Conservation (phyloP, 148 eudicot genomes). For the Heliosperma pusillum region DNA sequence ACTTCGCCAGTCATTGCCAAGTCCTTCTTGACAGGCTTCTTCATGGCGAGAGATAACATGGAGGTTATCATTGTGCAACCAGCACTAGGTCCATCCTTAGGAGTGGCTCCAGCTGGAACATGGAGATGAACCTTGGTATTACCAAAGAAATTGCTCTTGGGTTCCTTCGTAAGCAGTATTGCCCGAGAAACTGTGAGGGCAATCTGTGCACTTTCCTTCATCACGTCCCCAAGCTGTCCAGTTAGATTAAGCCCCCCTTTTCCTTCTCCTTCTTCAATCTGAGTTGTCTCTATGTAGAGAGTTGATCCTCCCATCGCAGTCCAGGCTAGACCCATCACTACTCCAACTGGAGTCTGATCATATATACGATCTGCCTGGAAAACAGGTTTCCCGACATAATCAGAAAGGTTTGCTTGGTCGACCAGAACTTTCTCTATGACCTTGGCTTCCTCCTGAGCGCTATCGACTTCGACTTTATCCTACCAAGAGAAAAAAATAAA, state of each 20-base stretch:
- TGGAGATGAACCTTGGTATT: slow-evolving; percentile 88
- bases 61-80: slow-evolving; percentile 99
- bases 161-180: slow-evolving; percentile 58
- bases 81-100: slow-evolving; percentile 99
- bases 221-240: slow-evolving; percentile 98
- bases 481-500: slow-evolving; percentile 23
- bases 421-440: slow-evolving; percentile 57
- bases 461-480: slow-evolving; percentile 41
- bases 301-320: slow-evolving; percentile 99
- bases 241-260: slow-evolving; percentile 83
- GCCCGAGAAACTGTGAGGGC: slow-evolving; percentile 86
- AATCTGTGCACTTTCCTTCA: slow-evolving; percentile 99
- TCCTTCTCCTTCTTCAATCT: slow-evolving; percentile 77
- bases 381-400: slow-evolving; percentile 95
- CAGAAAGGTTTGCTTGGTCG: slow-evolving; percentile 63
- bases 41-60: slow-evolving; percentile 78
- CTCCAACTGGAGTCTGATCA: slow-evolving; percentile 82
- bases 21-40: slow-evolving; percentile 77
- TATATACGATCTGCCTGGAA: slow-evolving; percentile 97
- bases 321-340: slow-evolving; percentile 99
- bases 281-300: slow-evolving; percentile 88
- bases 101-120: slow-evolving; percentile 98
- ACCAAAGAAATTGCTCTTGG: slow-evolving; percentile 58
- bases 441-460: slow-evolving; percentile 28
- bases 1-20: slow-evolving; percentile 99